phyloP scores from a whole-genome alignment of 257 asterid genomes.

The Verbena officinalis region DNA sequence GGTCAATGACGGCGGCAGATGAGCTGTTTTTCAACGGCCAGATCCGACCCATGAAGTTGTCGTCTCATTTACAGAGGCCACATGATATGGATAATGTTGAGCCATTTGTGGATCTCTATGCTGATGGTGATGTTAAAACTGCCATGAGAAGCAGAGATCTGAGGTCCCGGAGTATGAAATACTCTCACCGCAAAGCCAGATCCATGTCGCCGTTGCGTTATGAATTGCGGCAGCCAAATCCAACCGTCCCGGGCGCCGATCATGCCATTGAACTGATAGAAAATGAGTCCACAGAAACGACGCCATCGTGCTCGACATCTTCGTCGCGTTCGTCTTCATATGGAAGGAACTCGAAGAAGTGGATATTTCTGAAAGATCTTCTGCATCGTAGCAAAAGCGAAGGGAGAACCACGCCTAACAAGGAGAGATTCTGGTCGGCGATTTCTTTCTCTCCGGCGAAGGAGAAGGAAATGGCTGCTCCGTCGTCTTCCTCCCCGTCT shows the following conservation, averaged over 20 bases:
- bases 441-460: slow-evolving; percentile 50
- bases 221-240: slow-evolving; percentile 31
- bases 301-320: slow-evolving; percentile 63
- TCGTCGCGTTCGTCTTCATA: slow-evolving; percentile 64
- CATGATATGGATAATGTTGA: slow-evolving; percentile 29
- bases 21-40: slow-evolving; percentile 63
- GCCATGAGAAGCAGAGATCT: slow-evolving; percentile 49
- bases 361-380: slow-evolving; percentile 65
- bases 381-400: slow-evolving; percentile 63
- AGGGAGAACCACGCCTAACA: slow-evolving; percentile 40
- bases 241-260: neutral
- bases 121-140: slow-evolving; percentile 19
- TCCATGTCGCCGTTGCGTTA: slow-evolving; percentile 60
- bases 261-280: slow-evolving; percentile 29
- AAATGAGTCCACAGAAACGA: slow-evolving; percentile 48
- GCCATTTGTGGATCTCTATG: slow-evolving; percentile 34
- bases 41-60: slow-evolving; percentile 63
- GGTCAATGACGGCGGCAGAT: slow-evolving; percentile 58
- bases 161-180: slow-evolving; percentile 33
- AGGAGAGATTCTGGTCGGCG: slow-evolving; percentile 62
- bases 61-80: slow-evolving; percentile 46
- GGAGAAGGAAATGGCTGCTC: slow-evolving; percentile 38
- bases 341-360: slow-evolving; percentile 64
- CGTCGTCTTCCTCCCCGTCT: neutral
- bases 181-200: slow-evolving; percentile 58